These are phyloP conservation scores for Tuber brumale DNA, from an alignment of 495 filamentous ascomycete species.

Conservation along the genomic window DNA sequence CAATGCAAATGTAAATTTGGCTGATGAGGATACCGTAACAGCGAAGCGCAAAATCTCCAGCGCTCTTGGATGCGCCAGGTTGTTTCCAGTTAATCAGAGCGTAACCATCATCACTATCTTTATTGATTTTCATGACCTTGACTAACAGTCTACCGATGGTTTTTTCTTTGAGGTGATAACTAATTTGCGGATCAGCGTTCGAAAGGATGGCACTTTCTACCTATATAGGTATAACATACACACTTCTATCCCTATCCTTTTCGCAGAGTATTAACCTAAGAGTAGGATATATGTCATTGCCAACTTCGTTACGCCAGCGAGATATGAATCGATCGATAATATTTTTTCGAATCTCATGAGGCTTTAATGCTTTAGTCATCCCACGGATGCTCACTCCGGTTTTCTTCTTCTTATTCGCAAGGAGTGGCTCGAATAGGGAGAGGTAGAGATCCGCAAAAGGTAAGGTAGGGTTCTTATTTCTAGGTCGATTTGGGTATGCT, in stretches of 20 bases:
- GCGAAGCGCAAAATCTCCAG: slow-evolving; percentile 85
- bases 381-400: slow-evolving; percentile 56
- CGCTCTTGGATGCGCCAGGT: slow-evolving; percentile 61
- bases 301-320: slow-evolving; percentile 79
- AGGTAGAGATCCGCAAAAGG: slow-evolving; percentile 76
- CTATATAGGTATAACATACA: slow-evolving; percentile 44
- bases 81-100: slow-evolving; percentile 89
- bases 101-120: slow-evolving; percentile 79
- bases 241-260: slow-evolving; percentile 84
- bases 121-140: slow-evolving; percentile 86
- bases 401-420: slow-evolving; percentile 72
- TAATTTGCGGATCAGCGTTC: background rate
- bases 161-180: slow-evolving; percentile 91
- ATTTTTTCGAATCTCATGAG: slow-evolving; percentile 72
- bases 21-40: slow-evolving; percentile 51
- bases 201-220: slow-evolving; percentile 4
- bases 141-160: slow-evolving; percentile 81
- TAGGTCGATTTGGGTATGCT: slow-evolving; percentile 71
- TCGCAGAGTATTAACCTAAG: slow-evolving; percentile 68
- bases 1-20: background rate
- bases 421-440: slow-evolving; percentile 78
- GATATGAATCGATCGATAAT: slow-evolving; percentile 87
- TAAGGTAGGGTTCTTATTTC: slow-evolving; percentile 68
- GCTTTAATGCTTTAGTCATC: slow-evolving; percentile 54
- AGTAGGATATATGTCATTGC: slow-evolving; percentile 87